These are phyloP conservation scores for Nothophytophthora sp. DNA, from an alignment of 352 stramenopile genomes.

Conservation along the genomic window DNA sequence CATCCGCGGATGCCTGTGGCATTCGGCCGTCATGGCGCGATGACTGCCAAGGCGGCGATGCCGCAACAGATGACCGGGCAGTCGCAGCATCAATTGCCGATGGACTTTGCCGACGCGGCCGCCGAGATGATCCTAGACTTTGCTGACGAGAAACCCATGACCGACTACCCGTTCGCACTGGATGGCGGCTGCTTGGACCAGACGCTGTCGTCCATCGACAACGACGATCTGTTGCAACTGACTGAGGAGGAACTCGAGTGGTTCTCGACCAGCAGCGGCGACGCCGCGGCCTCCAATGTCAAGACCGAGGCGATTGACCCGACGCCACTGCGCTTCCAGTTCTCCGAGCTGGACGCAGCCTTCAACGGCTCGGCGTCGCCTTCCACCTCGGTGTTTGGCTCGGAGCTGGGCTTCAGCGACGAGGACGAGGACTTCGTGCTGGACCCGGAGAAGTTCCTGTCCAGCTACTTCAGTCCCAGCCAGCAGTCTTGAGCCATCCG, in stretches of 20 bases:
- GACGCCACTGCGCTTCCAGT: slow-evolving; percentile 22
- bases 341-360: slow-evolving; percentile 27
- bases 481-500: slow-evolving; percentile 19
- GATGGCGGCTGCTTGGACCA: slow-evolving; percentile 55
- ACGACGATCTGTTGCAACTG: slow-evolving; percentile 77
- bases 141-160: slow-evolving; percentile 65
- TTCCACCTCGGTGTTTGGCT: slow-evolving; percentile 31
- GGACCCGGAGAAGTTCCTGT: slow-evolving; percentile 86
- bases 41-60: slow-evolving; percentile 3
- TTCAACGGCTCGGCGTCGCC: slow-evolving; percentile 23
- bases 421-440: slow-evolving; percentile 86
- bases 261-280: slow-evolving; percentile 58
- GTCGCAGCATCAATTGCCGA: slow-evolving; percentile 34
- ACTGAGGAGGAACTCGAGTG: slow-evolving; percentile 85
- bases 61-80: slow-evolving; percentile 28
- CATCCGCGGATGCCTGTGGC: background rate
- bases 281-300: slow-evolving; percentile 2
- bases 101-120: slow-evolving; percentile 56
- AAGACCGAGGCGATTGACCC: slow-evolving; percentile 10
- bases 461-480: slow-evolving; percentile 75
- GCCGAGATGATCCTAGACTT: slow-evolving; percentile 79
- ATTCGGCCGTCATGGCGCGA: background rate
- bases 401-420: slow-evolving; percentile 32
- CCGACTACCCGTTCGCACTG: slow-evolving; percentile 59
- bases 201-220: slow-evolving; percentile 70